phyloP scores from a whole-genome alignment of 2,329 filamentous ascomycete genomes.

The Trichoderma guizhouense region DNA sequence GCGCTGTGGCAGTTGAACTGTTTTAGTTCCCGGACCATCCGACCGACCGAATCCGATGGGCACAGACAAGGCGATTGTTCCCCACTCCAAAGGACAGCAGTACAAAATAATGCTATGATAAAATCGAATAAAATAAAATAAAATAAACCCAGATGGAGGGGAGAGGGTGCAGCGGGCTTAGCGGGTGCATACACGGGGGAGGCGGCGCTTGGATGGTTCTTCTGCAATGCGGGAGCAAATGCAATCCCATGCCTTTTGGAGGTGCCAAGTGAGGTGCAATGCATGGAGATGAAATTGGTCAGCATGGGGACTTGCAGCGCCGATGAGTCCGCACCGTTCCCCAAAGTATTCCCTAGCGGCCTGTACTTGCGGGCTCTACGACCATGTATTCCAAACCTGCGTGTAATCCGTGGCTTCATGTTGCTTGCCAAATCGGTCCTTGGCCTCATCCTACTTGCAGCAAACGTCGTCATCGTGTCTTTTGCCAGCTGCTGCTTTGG shows the following conservation, averaged over 20 bases:
- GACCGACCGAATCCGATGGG: conserved; percentile 18
- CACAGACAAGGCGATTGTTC: background rate
- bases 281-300: conserved; percentile 14
- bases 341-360: background rate
- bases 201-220: conserved; percentile 3
- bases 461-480: conserved; percentile 10
- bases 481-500: background rate
- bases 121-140: background rate
- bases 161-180: conserved; percentile 3
- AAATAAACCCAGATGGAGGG: background rate
- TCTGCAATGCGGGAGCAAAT: conserved; percentile 3
- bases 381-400: background rate
- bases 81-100: background rate
- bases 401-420: background rate
- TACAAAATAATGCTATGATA: background rate
- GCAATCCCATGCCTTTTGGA: conserved; percentile 1
- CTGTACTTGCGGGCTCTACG: background rate
- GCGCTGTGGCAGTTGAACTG: conserved; percentile 15
- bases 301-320: conserved; percentile 11
- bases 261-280: conserved; percentile 7
- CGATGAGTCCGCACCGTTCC: conserved; percentile 11
- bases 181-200: conserved; percentile 6
- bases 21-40: conserved; percentile 23
- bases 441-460: background rate
- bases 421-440: background rate